phyloP scores from a whole-genome alignment of 2,329 filamentous ascomycete genomes.

The Clarireedia homoeocarpa region DNA sequence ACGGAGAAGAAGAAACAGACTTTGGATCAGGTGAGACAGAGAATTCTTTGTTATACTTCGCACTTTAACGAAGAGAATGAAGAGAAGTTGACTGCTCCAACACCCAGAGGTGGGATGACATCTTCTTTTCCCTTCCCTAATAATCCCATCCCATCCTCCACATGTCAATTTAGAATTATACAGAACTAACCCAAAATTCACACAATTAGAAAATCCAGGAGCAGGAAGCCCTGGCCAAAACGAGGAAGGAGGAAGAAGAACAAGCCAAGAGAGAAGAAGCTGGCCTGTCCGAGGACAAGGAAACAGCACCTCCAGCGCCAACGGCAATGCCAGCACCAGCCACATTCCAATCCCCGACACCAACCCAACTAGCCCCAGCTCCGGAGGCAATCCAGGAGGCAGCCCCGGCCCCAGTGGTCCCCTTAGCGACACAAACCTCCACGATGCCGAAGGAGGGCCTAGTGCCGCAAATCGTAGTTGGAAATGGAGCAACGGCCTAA shows the following conservation, averaged over 20 bases:
- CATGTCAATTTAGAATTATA: background rate
- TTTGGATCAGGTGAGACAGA: slow-evolving; percentile 7
- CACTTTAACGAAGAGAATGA: background rate
- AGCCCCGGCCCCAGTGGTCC: too few species aligned
- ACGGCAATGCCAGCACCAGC: background rate
- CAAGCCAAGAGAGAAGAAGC: background rate
- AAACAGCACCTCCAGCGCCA: background rate
- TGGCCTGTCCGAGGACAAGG: background rate
- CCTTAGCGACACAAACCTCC: background rate
- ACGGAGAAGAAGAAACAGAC: slow-evolving; percentile 4
- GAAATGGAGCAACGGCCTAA: background rate
- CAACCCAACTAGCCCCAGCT: background rate
- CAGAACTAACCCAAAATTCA: background rate
- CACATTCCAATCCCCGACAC: background rate
- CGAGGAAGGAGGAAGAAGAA: background rate
- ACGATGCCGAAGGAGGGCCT: background rate
- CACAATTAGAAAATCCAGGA: slow-evolving; percentile 5
- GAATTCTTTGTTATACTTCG: slow-evolving; percentile 1
- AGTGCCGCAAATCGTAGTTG: background rate
- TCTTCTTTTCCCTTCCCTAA: slow-evolving; percentile 3
- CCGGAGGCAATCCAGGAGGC: too few species aligned
- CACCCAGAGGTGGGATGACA: slow-evolving; percentile 4
- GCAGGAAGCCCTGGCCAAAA: slow-evolving; percentile 3
- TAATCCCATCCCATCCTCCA: background rate
- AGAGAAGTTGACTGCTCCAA: background rate